Evolutionary conservation across 768 basidiomycete genomes (phyloP).

Genomic region (Collybiopsis confluens): DNA sequence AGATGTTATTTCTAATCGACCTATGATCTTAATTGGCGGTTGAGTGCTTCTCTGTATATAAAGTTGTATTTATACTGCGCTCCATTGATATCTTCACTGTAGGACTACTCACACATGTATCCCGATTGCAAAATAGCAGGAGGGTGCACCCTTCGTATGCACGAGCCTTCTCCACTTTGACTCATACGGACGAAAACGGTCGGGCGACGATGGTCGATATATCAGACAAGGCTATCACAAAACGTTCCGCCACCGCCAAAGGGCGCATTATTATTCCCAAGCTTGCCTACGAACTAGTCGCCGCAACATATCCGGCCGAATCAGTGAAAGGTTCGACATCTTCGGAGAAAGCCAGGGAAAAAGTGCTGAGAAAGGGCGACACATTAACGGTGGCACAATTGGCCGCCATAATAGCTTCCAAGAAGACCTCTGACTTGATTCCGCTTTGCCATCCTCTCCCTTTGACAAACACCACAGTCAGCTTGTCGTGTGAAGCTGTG

Average conservation of each 20-base stretch:
- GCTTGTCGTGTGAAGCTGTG: slow-evolving; percentile 43
- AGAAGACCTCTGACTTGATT: slow-evolving; percentile 78
- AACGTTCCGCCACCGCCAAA: slow-evolving; percentile 67
- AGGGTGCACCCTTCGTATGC: neutral
- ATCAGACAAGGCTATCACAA: slow-evolving; percentile 53
- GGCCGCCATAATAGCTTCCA: slow-evolving; percentile 85
- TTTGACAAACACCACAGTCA: slow-evolving; percentile 67
- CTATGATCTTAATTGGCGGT: slow-evolving; percentile 95
- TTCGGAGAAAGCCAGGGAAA: slow-evolving; percentile 36
- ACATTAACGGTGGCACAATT: slow-evolving; percentile 74
- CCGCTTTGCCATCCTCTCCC: slow-evolving; percentile 85
- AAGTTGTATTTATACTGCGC: slow-evolving; percentile 8
- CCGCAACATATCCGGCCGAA: slow-evolving; percentile 31
- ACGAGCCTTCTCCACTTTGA: neutral
- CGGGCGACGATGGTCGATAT: slow-evolving; percentile 85
- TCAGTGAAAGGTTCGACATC: slow-evolving; percentile 6
- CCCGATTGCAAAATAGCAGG: neutral
- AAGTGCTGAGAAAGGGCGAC: slow-evolving; percentile 64
- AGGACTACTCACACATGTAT: neutral
- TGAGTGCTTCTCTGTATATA: slow-evolving; percentile 46
- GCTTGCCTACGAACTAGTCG: slow-evolving; percentile 62
- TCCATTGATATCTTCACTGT: slow-evolving; percentile 4
- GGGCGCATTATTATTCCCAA: slow-evolving; percentile 69
- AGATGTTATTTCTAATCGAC: slow-evolving; percentile 70
- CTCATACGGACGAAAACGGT: slow-evolving; percentile 31